Percentiles rank a stretch among this genome's conserved stretches.
Evolutionary conservation across 306 rosid genomes (phyloP).

Genomic region (Gynostemma pentaphyllum): DNA sequence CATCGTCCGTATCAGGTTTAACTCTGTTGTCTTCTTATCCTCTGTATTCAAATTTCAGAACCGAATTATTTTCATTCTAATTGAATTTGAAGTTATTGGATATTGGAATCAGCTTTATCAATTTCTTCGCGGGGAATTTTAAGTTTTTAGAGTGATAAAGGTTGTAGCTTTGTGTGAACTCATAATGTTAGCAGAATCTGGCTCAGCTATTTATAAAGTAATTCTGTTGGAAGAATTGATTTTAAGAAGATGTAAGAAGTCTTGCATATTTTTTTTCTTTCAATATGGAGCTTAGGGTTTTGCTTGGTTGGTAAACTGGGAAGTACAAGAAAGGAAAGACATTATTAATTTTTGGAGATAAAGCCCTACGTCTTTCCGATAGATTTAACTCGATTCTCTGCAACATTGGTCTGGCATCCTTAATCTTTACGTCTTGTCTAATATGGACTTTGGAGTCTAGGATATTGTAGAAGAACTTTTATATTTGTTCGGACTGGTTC

Average conservation of each 20-base stretch:
- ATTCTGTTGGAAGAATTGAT: not conserved
- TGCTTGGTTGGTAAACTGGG: not conserved
- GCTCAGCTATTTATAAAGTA: not conserved
- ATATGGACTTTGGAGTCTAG: not conserved
- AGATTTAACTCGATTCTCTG: not conserved
- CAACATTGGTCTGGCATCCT: not conserved
- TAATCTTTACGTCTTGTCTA: not conserved
- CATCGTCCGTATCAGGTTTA: slow-evolving; percentile 86
- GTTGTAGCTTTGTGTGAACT: not conserved
- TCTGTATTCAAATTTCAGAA: not conserved
- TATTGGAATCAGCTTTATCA: not conserved
- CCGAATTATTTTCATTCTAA: not conserved
- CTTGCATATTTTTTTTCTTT: not conserved
- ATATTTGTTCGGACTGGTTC: not conserved
- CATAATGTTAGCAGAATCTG: not conserved
- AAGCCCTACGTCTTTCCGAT: not conserved
- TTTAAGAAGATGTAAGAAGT: not conserved
- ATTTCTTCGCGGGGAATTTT: not conserved
- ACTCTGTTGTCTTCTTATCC: not conserved
- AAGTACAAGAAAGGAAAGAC: not conserved
- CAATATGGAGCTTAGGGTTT: not conserved
- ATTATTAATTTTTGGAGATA: not conserved
- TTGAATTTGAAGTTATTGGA: not conserved
- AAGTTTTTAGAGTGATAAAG: not conserved
- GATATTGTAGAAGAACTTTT: not conserved